Conservation (phyloP, 2,329 filamentous ascomycete species). For the Penicillium brasilianum region DNA sequence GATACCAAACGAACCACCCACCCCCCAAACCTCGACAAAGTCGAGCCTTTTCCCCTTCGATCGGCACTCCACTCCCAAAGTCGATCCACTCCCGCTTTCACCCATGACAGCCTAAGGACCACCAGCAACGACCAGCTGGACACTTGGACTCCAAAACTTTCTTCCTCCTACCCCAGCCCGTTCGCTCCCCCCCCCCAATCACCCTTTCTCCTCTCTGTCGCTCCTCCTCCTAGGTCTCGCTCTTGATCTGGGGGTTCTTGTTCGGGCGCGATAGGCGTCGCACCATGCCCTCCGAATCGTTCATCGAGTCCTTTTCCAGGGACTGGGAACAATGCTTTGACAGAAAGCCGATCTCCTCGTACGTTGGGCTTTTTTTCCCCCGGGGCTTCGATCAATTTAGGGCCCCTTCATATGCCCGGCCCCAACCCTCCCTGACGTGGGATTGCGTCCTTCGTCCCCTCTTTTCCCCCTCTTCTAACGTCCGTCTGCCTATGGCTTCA, state of each 20-base stretch:
- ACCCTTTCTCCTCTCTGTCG: constrained; percentile 10
- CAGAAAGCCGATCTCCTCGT: constrained; percentile 37
- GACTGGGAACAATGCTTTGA: constrained; percentile 38
- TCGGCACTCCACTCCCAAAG: constrained; percentile 23
- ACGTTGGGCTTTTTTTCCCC: constrained; percentile 18
- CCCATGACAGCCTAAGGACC: constrained; percentile 23
- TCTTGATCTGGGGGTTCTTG: constrained; percentile 12
- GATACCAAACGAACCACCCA: neutral
- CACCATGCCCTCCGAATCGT: constrained; percentile 29
- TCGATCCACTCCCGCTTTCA: constrained; percentile 25
- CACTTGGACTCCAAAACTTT: neutral
- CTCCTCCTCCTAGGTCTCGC: neutral
- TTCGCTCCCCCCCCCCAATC: neutral
- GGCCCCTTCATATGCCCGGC: neutral
- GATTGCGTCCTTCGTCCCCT: neutral
- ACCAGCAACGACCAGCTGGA: neutral
- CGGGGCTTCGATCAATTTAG: neutral
- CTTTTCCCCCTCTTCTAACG: neutral
- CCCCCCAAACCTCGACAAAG: neutral
- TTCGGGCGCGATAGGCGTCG: constrained; percentile 22
- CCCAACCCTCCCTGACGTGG: neutral
- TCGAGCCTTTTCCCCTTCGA: constrained; percentile 10
- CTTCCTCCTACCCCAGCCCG: neutral
- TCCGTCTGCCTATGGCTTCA: constrained; percentile 3
- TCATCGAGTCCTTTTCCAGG: constrained; percentile 6